Evolutionary conservation across 371 early-diverging fungal species (phyloP), one percentile per base, ranked within the genome.

Genomic region (Umbelopsis sp.): DNA sequence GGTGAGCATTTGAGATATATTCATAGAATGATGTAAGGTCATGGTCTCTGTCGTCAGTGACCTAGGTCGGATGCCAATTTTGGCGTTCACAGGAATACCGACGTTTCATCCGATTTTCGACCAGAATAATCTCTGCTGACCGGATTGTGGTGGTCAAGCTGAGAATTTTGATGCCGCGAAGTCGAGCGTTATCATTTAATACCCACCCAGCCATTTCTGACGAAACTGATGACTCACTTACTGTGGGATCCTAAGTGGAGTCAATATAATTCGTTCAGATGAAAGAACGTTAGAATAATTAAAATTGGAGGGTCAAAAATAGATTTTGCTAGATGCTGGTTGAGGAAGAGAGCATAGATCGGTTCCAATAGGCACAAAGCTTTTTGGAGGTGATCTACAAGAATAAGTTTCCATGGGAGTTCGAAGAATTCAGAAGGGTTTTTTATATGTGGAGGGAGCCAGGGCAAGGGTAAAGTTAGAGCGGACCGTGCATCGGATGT

Each of bases 341-440:
- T 35, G 29, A 18, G 12, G 18, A 35, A 35, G 32, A 57, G 57
- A 57, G 35, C 57, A 57, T 57, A 57, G 57, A 57, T 57, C 57
- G 57, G 57, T 57, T 57, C 57, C 57, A 57, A 57, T 57, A 57
- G 57, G 57, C 57, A 57, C 29, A 57, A 57, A 35, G 35, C 57
- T 57, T 57, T 57, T 57, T 57, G 57, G 57, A 57, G 25, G 35
- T 57, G 57, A 57, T 57, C 57, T 57, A 57, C 57, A 57, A 57
- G 35, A 57, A 18, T 57, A 32, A 18, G 35, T 7, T 57, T 41
- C 41, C 41, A 10, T 35, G 18, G n/a, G 57, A 32, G 29, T 37
- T 29, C 41, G 29, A 41, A 16, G 57, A 35, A n/a, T 18, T 10
- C n/a, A 35, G 18, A 11, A 57, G 35, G 53, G 25, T 4, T 35